Base-by-base conservation (phyloP, 2,329 filamentous ascomycete species). In the Juglanconis juglandina region DNA sequence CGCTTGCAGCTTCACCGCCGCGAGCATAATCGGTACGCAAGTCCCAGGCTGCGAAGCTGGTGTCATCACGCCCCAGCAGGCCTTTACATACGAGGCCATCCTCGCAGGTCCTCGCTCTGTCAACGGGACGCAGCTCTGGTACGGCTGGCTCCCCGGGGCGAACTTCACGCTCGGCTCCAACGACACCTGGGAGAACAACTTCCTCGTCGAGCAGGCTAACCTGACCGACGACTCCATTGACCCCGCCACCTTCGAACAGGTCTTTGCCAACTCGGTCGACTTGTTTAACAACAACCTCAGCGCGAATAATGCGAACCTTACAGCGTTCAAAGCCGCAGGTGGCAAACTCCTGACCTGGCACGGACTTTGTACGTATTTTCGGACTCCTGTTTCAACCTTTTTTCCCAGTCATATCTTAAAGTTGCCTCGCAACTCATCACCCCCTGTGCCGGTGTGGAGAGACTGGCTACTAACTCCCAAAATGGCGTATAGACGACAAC, bases 331-430 rank as follows among this genome's bases (percentile, higher is more conserved):
- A n/a, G 41, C 61, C 11, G 42, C 14, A 4, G 64, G 67, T 9
- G 67, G 67, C 3, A 67, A 68, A 50, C 60, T 68, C 17, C 35
- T 69, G 34, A 59, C 30, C 37, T 54, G 14, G 35, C 51, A 54
- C 33, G 49, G 33, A 37, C 33, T 30, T 17, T 37, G 33, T 37
- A 17, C 24, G 34, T 49, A 34, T 51, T 33, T 7, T 17, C 5
- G n/a, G 9, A 17, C 5, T 24, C 17, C 5, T 30, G 11, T 44
- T 5, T n/a, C 41, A 44, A 44, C 41, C 41, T 14, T 17, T 13
- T 24, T 24, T 24, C 24, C 24, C 24, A 24, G 24, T 24, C 24
- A 24, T 24, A 24, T 24, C 24, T 24, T 24, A 24, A 24, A 24
- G 24, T 24, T 24, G 24, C 24, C 24, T 24, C 24, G 24, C 24